Percentiles rank a stretch among this genome's conserved stretches.
Conservation (phyloP, 2,329 filamentous ascomycete species). For the Didymella sp. region DNA sequence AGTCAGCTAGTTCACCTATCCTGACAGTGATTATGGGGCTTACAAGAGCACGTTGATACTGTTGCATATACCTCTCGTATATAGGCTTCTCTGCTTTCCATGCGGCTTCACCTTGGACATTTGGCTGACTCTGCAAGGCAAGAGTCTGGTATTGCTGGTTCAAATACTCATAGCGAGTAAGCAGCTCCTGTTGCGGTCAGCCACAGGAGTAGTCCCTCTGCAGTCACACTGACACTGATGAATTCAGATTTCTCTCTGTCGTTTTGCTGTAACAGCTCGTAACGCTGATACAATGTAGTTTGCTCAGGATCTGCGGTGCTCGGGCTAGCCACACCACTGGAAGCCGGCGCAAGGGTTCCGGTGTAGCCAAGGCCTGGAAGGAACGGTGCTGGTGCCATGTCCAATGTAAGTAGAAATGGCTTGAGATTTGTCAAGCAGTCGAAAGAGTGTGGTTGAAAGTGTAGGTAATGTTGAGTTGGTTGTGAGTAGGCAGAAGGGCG, state of each 20-base stretch:
- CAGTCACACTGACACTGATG: conserved; percentile 37
- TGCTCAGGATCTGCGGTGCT: conserved; percentile 17
- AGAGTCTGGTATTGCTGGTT: conserved; percentile 41
- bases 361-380: conserved; percentile 19
- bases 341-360: conserved; percentile 1
- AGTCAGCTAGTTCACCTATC: neutral
- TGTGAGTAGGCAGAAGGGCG: conserved; percentile 15
- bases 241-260: conserved; percentile 45
- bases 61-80: conserved; percentile 26
- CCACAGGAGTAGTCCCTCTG: neutral
- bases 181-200: conserved; percentile 46
- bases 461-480: neutral
- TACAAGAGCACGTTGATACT: conserved; percentile 39
- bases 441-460: neutral
- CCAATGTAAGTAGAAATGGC: neutral
- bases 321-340: neutral
- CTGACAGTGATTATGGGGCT: neutral
- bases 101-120: conserved; percentile 29
- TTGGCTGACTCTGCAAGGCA: conserved; percentile 32
- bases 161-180: conserved; percentile 51
- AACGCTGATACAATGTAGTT: conserved; percentile 37
- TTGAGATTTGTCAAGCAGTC: neutral
- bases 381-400: conserved; percentile 26
- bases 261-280: conserved; percentile 37
- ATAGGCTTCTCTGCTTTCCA: conserved; percentile 34